Evolutionary conservation across 192 early-diverging fungal species (phyloP), one percentile per base, ranked within the genome.

Genomic region (Coemansia aciculifera): DNA sequence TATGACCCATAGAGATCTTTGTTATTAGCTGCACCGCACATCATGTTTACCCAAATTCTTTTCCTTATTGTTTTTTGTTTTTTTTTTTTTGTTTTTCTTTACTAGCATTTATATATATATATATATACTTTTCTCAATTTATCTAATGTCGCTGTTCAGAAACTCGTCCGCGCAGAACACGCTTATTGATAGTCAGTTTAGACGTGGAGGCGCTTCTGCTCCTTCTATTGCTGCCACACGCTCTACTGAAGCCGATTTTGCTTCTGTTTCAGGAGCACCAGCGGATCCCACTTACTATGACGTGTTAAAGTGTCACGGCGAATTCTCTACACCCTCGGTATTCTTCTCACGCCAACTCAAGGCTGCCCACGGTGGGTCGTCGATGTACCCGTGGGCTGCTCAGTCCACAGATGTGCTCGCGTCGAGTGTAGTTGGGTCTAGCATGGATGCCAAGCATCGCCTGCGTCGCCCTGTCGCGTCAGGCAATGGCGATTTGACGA

Each of bases 261-360:
- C 3, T 42, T 11, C 40, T 11, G 40, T 17, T 17, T n/a, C 42
- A 6, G 42, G 17, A 44, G 42, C 27, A 2, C 27, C 27, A 27
- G 27, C 46, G 5, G 34, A 38, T n/a, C 69, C 78, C 6, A 81
- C 79, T 5, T 81, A 81, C 79, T 81, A 77, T 36, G 79, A 81
- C 17, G 79, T 81, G 6, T 64, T 81, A 23, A 81, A 81, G 42
- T 81, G 79, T 43, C 31, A 62, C 15, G 74, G 71, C 48, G 71
- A 76, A 3, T 81, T 81, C 37, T 48, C 79, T 12, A 60, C 65
- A 3, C 71, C 79, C 3, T 77, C 74, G 2, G 34, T 21, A 54
- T 81, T 81, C 31, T 77, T 81, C 37, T 23, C 40, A 42, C 67
- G 64, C 8, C 54, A 64, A 11, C 46, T 77, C 38, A 76, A 77